phyloP scores from a whole-genome alignment of 345 rosid species.

The Clarkia xantiana region DNA sequence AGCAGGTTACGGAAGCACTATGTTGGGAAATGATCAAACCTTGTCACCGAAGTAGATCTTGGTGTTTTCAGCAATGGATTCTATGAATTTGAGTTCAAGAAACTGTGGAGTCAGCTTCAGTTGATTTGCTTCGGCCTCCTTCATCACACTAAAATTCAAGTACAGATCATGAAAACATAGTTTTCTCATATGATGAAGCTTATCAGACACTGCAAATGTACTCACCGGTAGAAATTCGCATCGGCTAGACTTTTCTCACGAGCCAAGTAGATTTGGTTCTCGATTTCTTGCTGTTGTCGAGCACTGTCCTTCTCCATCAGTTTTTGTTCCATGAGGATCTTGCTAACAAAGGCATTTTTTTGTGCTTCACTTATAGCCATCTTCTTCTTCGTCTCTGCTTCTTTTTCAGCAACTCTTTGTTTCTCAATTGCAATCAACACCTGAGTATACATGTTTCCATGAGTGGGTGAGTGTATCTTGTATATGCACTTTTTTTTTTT shows the following conservation, averaged over 20 bases:
- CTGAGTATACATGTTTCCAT: conserved; percentile 14
- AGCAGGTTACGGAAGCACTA: too few species aligned
- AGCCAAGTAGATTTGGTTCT: conserved; percentile 62
- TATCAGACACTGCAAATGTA: neutral
- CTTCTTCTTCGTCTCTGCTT: conserved; percentile 72
- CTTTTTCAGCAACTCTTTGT: conserved; percentile 82
- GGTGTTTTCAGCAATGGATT: conserved; percentile 72
- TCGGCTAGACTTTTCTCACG: conserved; percentile 73
- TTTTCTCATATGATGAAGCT: neutral
- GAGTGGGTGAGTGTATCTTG: neutral
- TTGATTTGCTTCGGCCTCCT: conserved; percentile 88
- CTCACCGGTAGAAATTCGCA: conserved; percentile 75
- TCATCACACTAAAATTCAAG: conserved; percentile 30
- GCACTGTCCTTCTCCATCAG: conserved; percentile 78
- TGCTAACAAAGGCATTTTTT: conserved; percentile 71
- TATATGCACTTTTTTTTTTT: too few species aligned
- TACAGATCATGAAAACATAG: neutral
- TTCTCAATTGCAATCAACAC: conserved; percentile 73
- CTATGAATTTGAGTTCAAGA: conserved; percentile 80
- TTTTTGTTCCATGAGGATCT: conserved; percentile 74
- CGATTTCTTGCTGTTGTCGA: conserved; percentile 66
- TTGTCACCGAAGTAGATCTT: conserved; percentile 85
- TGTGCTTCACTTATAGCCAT: conserved; percentile 93
- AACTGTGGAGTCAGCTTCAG: conserved; percentile 78
- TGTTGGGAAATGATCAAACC: conserved; percentile 20